These are phyloP conservation scores for Umbelopsis sp. DNA, from an alignment of 192 early-diverging fungal genomes.

Conservation along the genomic window DNA sequence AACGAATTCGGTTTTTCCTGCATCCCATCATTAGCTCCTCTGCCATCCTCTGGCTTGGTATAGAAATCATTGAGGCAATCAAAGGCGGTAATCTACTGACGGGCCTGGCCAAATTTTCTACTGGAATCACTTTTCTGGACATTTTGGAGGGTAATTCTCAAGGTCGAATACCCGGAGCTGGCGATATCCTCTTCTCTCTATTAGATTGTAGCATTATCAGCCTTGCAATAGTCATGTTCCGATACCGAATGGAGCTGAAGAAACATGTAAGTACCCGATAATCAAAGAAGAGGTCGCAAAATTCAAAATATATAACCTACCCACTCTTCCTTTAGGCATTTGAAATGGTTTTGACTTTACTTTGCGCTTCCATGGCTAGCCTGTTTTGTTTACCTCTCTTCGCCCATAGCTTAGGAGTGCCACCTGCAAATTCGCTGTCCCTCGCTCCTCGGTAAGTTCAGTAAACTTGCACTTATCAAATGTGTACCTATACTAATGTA, in stretches of 20 bases:
- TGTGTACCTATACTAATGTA: no score
- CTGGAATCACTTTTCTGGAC: not conserved
- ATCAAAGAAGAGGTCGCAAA: not conserved
- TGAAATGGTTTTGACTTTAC: conserved; percentile 15
- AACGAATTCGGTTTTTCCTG: conserved; percentile 13
- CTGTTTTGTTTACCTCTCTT: conserved; percentile 13
- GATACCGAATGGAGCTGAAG: conserved; percentile 11
- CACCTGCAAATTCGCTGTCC: not conserved
- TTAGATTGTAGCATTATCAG: conserved; percentile 17
- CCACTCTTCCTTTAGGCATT: not conserved
- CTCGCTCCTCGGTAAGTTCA: conserved; percentile 8
- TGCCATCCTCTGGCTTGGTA: not conserved
- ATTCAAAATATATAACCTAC: no score
- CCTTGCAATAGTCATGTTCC: conserved; percentile 15
- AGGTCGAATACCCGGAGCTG: conserved; percentile 16
- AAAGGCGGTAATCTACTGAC: conserved; percentile 3
- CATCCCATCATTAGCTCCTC: conserved; percentile 17
- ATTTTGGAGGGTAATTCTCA: conserved; percentile 2
- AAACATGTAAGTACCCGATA: not conserved
- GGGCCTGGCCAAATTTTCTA: conserved; percentile 13
- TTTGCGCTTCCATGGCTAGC: not conserved
- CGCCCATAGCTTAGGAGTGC: conserved; percentile 13
- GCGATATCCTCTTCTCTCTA: conserved; percentile 15
- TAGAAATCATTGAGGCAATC: conserved; percentile 2
- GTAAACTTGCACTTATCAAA: no score